Base-by-base conservation (phyloP, 257 asterid genomes). In the Solanum piurae region DNA sequence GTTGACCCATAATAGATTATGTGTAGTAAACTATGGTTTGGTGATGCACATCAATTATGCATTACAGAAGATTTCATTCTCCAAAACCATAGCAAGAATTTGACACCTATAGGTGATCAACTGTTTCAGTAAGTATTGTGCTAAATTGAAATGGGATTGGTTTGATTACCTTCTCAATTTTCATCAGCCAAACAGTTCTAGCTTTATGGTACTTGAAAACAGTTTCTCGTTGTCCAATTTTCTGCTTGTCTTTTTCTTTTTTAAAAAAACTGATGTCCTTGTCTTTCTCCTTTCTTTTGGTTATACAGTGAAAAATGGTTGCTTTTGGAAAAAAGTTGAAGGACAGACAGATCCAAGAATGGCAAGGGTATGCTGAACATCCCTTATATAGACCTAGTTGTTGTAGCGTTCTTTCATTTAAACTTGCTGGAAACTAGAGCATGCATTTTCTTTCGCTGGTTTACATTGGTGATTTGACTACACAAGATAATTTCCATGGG, bases 291-390 rank as follows among this genome's bases (percentile, higher is more conserved):
- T 49, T 83, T 52, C 10, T 83, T 91, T 42, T 88, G 85, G 37
- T 90, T 66, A 7, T 90, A 89, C 90, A 90, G 94, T 89, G 86
- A 90, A 88, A 90, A 91, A 96, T 96, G 99, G 99, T 96, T 92
- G 98, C 92, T 69, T 96, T 96, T 34, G 99, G 99, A 87, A 96
- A 96, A 88, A 95, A 93, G 94, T 91, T 96, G 93, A 96, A 96
- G 94, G 96, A 94, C 75, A 89, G 99, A 82, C 97, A 93, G 90
- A 93, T 96, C 80, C 95, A 93, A 89, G 98, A 93, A 94, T 96
- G 99, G 99, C 95, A 94, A 89, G 95, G 94, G 99, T 96, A 94
- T 84, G 92, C 71, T 85, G 87, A 49, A 42, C 40, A 12, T 12
- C 8, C n/a, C 29, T 36, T 49, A 76, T 49, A 82, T 18, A 31